Conservation (phyloP, 306 rosid genomes). For the Sophora flavescens region DNA sequence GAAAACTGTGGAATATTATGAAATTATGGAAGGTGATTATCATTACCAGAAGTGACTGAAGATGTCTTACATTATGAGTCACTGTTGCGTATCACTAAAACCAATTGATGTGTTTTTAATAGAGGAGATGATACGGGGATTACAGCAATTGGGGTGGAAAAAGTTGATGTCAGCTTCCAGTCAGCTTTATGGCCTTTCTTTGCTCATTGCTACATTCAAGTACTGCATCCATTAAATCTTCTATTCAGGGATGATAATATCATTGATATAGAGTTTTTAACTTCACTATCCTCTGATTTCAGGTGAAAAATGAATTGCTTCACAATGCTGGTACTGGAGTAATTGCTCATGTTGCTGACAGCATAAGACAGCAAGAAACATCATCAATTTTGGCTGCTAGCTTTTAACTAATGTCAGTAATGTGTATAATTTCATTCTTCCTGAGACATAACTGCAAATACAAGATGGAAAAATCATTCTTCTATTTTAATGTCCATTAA, state of each 20-base stretch:
- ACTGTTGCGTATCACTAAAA: constrained; percentile 22
- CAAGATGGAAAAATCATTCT: constrained; percentile 25
- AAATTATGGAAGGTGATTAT: constrained; percentile 85
- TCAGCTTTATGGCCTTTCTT: constrained; percentile 89
- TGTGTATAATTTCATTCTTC: constrained; percentile 33
- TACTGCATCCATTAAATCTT: constrained; percentile 41
- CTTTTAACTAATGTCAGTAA: constrained; percentile 62
- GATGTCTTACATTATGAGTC: constrained; percentile 26
- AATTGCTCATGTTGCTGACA: constrained; percentile 91
- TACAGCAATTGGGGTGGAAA: constrained; percentile 93
- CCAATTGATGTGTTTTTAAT: constrained; percentile 45
- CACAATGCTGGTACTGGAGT: constrained; percentile 93
- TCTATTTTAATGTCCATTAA: constrained; percentile 8
- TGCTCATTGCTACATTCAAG: constrained; percentile 97
- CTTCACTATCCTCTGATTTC: constrained; percentile 43
- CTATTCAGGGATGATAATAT: constrained; percentile 28
- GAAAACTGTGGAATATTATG: constrained; percentile 81
- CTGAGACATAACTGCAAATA: constrained; percentile 24
- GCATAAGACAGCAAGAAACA: constrained; percentile 80
- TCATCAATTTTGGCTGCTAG: constrained; percentile 63
- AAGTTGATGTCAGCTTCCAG: constrained; percentile 95
- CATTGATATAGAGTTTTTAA: constrained; percentile 24
- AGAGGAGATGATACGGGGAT: constrained; percentile 90
- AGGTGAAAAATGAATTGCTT: constrained; percentile 94
- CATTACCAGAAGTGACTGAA: constrained; percentile 20